Conservation (phyloP, 176 grass and related monocot genomes). For the Bothriochloa decipiens region DNA sequence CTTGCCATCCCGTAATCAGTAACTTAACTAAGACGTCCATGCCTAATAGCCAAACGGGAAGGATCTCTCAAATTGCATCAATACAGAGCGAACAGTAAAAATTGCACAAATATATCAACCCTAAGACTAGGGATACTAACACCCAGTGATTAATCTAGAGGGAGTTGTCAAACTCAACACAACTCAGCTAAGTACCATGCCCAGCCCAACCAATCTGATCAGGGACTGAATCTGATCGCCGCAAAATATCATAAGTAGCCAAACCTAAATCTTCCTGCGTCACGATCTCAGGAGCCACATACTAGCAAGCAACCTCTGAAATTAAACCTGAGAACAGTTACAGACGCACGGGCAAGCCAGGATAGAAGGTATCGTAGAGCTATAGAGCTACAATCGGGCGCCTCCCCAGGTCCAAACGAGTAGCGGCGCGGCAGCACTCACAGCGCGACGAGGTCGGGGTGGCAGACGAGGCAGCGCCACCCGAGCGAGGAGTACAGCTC, state of each 20-base stretch:
- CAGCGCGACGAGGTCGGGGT: slow-evolving; percentile 84
- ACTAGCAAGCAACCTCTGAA: not conserved
- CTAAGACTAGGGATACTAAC: not conserved
- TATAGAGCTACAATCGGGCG: not conserved
- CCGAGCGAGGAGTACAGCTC: slow-evolving; percentile 89
- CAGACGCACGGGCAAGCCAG: not conserved
- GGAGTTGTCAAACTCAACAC: not conserved
- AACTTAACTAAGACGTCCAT: not conserved
- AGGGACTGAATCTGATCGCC: not conserved
- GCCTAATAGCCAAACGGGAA: slow-evolving; percentile 1
- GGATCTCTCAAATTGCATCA: not conserved
- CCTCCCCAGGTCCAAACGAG: not conserved
- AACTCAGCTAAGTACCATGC: not conserved
- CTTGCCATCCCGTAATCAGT: not conserved
- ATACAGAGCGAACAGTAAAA: not conserved
- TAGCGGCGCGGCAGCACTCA: slow-evolving; percentile 42
- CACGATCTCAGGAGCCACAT: not conserved
- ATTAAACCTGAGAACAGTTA: not conserved
- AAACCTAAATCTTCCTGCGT: not conserved
- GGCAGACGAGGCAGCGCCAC: slow-evolving; percentile 87
- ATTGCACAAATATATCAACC: slow-evolving; percentile 5
- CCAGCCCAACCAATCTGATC: not conserved
- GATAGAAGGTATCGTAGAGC: not conserved
- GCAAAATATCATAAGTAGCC: not conserved
- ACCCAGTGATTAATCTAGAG: not conserved